These are phyloP conservation scores for Saccharomyces uvarum DNA, from an alignment of 1,139 yeast genomes.

Conservation along the genomic window DNA sequence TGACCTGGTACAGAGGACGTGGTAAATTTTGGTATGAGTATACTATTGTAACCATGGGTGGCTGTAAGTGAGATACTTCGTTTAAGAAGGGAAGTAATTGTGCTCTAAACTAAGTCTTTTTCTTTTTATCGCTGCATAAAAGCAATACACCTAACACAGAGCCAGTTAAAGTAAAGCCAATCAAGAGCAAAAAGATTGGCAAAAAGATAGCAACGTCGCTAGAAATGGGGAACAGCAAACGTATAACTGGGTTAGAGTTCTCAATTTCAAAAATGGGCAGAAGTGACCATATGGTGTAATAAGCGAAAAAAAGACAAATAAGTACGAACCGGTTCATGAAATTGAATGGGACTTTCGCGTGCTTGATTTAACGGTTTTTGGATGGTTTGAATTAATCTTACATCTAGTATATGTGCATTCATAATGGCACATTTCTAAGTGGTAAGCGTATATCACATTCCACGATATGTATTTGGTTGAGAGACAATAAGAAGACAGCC, in stretches of 20 bases:
- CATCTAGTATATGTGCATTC: not conserved
- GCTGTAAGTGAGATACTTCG: not conserved
- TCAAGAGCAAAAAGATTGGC: slow-evolving; percentile 3
- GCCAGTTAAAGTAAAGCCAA: slow-evolving; percentile 4
- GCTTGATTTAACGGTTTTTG: not conserved
- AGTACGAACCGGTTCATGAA: slow-evolving; percentile 3
- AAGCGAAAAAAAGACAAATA: slow-evolving; percentile 2
- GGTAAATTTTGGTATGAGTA: not conserved
- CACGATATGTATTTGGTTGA: not conserved
- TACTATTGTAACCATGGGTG: not conserved
- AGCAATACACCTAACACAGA: slow-evolving; percentile 1
- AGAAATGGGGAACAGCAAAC: slow-evolving; percentile 4
- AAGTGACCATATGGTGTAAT: slow-evolving; percentile 4
- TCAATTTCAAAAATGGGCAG: slow-evolving; percentile 3
- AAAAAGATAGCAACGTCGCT: slow-evolving; percentile 3
- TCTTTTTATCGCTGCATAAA: not conserved
- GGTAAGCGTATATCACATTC: not conserved
- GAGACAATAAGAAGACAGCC: not conserved
- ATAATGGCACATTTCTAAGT: not conserved
- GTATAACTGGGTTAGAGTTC: not conserved
- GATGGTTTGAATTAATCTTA: not conserved
- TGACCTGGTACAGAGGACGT: not conserved
- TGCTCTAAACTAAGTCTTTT: not conserved
- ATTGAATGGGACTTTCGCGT: not conserved
- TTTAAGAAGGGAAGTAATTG: not conserved